A percentile compares a stretch with the other conserved stretches of the same genome.
Conservation (phyloP, 2,329 filamentous ascomycete genomes). For the Colletotrichum sp. region DNA sequence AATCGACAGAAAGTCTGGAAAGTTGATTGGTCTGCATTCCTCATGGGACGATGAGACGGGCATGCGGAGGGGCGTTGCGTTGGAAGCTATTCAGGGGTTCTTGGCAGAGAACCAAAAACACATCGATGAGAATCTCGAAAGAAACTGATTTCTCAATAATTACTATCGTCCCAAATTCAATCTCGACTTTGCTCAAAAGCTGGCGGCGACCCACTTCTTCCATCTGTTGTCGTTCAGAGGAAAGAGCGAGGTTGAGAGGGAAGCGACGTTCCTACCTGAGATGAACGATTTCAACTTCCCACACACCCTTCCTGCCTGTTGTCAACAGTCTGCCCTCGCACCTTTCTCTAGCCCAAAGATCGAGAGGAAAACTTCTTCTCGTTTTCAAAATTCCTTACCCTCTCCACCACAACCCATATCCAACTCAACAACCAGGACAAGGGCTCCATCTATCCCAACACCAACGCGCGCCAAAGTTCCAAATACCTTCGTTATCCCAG, state of each 20-base stretch:
- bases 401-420: neutral
- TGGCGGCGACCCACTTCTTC: neutral
- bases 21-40: constrained; percentile 55
- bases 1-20: constrained; percentile 39
- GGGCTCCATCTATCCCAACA: neutral
- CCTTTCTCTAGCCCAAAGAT: neutral
- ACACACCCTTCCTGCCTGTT: neutral
- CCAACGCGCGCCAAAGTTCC: neutral
- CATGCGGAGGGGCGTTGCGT: constrained; percentile 53
- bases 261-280: neutral
- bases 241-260: neutral
- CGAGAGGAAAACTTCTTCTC: neutral
- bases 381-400: neutral
- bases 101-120: constrained; percentile 10
- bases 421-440: neutral
- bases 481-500: neutral
- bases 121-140: neutral
- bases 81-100: constrained; percentile 49
- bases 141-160: neutral
- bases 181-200: neutral
- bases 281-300: neutral
- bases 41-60: constrained; percentile 58
- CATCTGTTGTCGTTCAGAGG: neutral
- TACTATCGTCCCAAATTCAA: neutral
- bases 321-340: neutral